Evolutionary conservation across 768 basidiomycete species (phyloP).

Genomic region (Podaxis rugospora): DNA sequence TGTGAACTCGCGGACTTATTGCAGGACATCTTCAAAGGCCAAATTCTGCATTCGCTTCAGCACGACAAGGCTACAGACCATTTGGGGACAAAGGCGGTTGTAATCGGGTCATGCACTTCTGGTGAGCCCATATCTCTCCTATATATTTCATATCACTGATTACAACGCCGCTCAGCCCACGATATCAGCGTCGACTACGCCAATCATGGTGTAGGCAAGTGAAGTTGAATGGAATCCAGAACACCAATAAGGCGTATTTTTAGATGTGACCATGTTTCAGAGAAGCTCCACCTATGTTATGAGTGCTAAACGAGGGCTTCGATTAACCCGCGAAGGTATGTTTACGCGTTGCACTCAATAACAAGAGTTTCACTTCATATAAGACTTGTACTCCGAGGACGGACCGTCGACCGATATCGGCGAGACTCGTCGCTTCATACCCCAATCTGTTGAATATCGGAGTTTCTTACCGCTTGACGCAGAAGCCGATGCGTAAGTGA

Average conservation of each 20-base stretch:
- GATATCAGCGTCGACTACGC: slow-evolving; percentile 41
- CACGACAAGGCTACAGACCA: slow-evolving; percentile 55
- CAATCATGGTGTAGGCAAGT: slow-evolving; percentile 37
- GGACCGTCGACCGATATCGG: slow-evolving; percentile 45
- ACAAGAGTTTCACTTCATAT: background rate
- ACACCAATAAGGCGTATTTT: background rate
- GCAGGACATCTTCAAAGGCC: slow-evolving; percentile 59
- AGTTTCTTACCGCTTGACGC: slow-evolving; percentile 25
- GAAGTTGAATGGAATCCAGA: background rate
- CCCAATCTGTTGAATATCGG: slow-evolving; percentile 32
- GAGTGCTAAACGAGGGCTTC: slow-evolving; percentile 37
- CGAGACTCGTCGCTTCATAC: slow-evolving; percentile 42
- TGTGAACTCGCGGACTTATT: background rate
- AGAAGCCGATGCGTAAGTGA: slow-evolving; percentile 45
- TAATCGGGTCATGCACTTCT: slow-evolving; percentile 66
- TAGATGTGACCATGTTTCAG: slow-evolving; percentile 59
- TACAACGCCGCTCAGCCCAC: slow-evolving; percentile 27
- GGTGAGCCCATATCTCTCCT: slow-evolving; percentile 18
- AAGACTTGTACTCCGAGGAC: slow-evolving; percentile 41
- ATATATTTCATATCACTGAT: background rate
- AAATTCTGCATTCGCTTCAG: slow-evolving; percentile 52
- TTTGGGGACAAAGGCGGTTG: slow-evolving; percentile 64
- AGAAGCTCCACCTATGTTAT: slow-evolving; percentile 56
- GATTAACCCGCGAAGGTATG: slow-evolving; percentile 22
- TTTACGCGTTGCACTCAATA: background rate